Conservation (phyloP, 352 stramenopile species). For the Phytophthora pinifolia region DNA sequence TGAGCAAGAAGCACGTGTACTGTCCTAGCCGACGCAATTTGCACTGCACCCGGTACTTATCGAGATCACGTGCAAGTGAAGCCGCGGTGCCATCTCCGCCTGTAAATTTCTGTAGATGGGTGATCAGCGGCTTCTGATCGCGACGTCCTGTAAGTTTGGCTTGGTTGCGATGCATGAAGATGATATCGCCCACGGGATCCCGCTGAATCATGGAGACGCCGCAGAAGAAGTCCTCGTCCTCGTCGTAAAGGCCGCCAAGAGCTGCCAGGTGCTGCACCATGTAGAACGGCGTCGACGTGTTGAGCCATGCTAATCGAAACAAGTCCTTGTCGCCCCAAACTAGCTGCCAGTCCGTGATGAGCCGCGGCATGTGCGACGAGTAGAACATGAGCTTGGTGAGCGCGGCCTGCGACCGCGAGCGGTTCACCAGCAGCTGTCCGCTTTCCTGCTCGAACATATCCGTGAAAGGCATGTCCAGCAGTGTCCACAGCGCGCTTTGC, state of each 20-base stretch:
- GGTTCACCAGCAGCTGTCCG: conserved; percentile 75
- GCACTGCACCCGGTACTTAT: conserved; percentile 74
- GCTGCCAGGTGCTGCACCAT: conserved; percentile 61
- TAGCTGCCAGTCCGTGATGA: conserved; percentile 67
- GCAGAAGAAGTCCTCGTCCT: conserved; percentile 62
- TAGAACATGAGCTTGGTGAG: conserved; percentile 85
- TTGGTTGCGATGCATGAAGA: conserved; percentile 85
- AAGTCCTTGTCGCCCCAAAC: conserved; percentile 75
- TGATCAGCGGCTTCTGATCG: conserved; percentile 62
- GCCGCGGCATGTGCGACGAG: conserved; percentile 47
- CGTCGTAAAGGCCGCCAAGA: conserved; percentile 54
- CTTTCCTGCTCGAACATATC: conserved; percentile 89
- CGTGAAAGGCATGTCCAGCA: conserved; percentile 82
- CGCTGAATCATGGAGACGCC: conserved; percentile 82
- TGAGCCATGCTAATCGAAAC: conserved; percentile 80
- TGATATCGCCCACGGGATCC: conserved; percentile 64
- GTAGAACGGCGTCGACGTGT: conserved; percentile 68
- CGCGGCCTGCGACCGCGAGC: conserved; percentile 32
- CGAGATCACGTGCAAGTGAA: conserved; percentile 51
- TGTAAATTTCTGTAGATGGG: conserved; percentile 77
- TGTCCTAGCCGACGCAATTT: conserved; percentile 61
- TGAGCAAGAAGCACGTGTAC: conserved; percentile 66
- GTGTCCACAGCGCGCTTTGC: conserved; percentile 64
- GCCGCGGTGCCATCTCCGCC: conserved; percentile 58
- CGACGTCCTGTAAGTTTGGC: conserved; percentile 67